Evolutionary conservation across 2,329 filamentous ascomycete species (phyloP), one percentile per base, ranked within the genome.

Genomic region (Exserohilum rostratum): DNA sequence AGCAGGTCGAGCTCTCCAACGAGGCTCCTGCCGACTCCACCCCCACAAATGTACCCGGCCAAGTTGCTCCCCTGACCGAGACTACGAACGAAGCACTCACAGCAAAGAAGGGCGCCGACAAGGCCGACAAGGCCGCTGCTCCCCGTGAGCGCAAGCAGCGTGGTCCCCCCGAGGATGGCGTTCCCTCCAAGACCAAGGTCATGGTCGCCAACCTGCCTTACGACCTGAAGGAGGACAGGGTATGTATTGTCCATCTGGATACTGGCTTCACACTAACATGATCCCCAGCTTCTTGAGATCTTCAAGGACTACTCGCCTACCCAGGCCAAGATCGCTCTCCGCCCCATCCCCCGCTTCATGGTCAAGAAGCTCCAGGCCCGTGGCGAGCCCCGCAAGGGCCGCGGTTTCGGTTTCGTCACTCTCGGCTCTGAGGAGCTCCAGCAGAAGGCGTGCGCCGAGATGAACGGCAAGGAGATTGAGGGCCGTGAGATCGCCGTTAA

Each of bases 191-290:
- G 89, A 98, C 90, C 80, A 99, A 99, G 90, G 72, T 99, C 81
- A 99, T 99, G 95, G 95, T 99, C 73, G 95, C 95, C 74, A 99
- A 99, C 84, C 87, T 99, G 61, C 95, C 95, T 48, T 99, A 99
- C 76, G 93, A 99, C 82, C 86, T 98, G 78, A 93, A 89, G 71
- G 95, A 99, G 83, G 93, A 98, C 74, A 96, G 93, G 87, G 93
- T 96, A 80, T 66, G 84, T 74, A 1, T 30, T 10, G 7, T 9
- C 13, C 9, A 15, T 15, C 10, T 20, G 11, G 5, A 20, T 2
- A 35, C 10, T 29, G 10, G 38, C 22, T 15, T 15, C 3, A 18
- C 55, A 48, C 60, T 69, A 49, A 68, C 61, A 9, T 39, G 7
- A 30, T 17, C 9, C 31, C 7, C 58, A 98, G 95, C 91, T 99